Percentiles rank a stretch among this genome's conserved stretches.
phyloP scores from a whole-genome alignment of 371 early-diverging fungal genomes.

The Phascolomyces articulosus region DNA sequence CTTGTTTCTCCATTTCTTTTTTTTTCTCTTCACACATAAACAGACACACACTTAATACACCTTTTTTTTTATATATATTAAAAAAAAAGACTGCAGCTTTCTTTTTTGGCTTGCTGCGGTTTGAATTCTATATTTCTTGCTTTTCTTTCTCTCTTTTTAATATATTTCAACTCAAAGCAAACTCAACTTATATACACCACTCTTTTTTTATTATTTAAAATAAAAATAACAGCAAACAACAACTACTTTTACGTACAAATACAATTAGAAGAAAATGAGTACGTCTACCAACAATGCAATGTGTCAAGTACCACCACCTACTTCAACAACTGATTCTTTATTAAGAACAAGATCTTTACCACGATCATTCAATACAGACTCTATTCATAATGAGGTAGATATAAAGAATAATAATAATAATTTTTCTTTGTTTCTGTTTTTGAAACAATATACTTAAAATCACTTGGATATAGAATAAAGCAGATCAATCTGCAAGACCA shows the following conservation, averaged over 20 bases:
- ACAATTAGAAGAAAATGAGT: background rate
- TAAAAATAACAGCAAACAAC: no score
- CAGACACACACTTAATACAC: background rate
- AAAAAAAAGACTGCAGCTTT: no score
- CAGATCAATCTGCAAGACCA: background rate
- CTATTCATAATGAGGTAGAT: background rate
- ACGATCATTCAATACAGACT: background rate
- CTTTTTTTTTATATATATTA: no score
- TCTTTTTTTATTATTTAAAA: no score
- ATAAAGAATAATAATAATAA: background rate
- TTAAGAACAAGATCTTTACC: background rate
- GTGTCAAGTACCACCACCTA: background rate
- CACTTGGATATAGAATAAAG: background rate
- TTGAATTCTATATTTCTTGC: no score
- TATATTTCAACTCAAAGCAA: no score
- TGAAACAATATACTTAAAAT: no score
- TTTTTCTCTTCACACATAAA: background rate
- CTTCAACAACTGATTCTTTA: background rate
- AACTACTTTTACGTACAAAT: no score
- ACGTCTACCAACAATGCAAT: background rate
- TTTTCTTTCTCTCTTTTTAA: no score
- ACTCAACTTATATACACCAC: no score
- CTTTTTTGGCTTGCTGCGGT: no score
- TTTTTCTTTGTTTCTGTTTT: no score
- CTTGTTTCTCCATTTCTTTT: slow-evolving; percentile 1